Conservation (phyloP, 257 asterid species). For the Capsicum chinense region DNA sequence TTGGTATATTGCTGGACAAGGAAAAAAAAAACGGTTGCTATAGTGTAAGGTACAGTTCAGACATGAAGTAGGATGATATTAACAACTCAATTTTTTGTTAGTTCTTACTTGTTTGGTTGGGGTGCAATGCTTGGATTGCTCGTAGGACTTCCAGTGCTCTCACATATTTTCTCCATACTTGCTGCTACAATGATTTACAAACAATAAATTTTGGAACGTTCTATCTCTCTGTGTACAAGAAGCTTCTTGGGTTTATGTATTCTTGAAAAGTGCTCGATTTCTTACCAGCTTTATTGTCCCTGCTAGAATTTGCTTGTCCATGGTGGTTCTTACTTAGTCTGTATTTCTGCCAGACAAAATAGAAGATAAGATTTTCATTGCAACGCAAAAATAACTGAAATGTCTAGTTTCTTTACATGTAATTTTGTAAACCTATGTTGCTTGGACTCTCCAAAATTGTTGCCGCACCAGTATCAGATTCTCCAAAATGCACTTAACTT, state of each 20-base stretch:
- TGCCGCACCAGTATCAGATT: too few relatives aligned
- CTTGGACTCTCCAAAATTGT: too few relatives aligned
- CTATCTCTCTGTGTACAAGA: not conserved
- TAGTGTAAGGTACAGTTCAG: not conserved
- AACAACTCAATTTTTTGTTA: not conserved
- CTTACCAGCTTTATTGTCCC: conserved; percentile 73
- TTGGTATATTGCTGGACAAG: conserved; percentile 63
- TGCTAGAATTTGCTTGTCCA: conserved; percentile 66
- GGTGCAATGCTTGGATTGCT: conserved; percentile 51
- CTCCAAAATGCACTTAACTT: too few relatives aligned
- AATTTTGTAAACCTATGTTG: conserved; percentile 5
- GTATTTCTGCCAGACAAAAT: conserved; percentile 65
- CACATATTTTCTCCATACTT: conserved; percentile 60
- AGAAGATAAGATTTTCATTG: conserved; percentile 25
- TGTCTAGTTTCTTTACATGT: conserved; percentile 27
- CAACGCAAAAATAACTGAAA: not conserved
- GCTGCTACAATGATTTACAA: conserved; percentile 48
- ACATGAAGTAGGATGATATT: conserved; percentile 22
- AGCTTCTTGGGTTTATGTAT: conserved; percentile 24
- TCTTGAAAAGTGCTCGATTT: conserved; percentile 32
- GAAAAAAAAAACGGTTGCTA: conserved; percentile 25
- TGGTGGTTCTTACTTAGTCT: conserved; percentile 85
- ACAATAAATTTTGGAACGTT: conserved; percentile 33
- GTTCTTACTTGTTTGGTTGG: conserved; percentile 66
- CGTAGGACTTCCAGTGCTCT: conserved; percentile 54